phyloP scores from a whole-genome alignment of 495 filamentous ascomycete genomes.

The Aspergillus saccharolyticus region DNA sequence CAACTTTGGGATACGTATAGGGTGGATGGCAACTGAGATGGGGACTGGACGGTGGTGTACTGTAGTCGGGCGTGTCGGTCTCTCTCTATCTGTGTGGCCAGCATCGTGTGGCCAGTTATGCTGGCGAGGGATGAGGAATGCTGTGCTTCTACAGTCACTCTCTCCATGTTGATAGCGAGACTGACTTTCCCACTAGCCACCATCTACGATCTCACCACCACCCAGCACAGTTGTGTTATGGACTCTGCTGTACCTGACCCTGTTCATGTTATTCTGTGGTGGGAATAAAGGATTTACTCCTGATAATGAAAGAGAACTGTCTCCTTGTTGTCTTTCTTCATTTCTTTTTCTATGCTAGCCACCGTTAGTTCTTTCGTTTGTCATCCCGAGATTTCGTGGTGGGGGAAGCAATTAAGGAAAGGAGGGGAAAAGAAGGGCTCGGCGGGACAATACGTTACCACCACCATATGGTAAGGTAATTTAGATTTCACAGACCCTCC shows the following conservation, averaged over 20 bases:
- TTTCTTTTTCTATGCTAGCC: background rate
- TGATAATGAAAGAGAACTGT: background rate
- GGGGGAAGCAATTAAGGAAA: no score
- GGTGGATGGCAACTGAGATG: background rate
- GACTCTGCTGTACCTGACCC: background rate
- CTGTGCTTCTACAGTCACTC: background rate
- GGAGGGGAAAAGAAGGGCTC: background rate
- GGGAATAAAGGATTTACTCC: background rate
- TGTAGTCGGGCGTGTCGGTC: no score
- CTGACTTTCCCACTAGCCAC: background rate
- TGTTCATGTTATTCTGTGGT: background rate
- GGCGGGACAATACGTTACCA: slow-evolving; percentile 1
- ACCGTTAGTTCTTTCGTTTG: background rate
- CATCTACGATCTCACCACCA: background rate
- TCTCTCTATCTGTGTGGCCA: background rate
- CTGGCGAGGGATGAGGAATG: slow-evolving; percentile 22
- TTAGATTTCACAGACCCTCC: background rate
- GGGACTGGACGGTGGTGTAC: no score
- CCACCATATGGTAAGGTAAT: background rate
- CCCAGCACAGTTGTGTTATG: background rate
- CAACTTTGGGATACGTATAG: background rate
- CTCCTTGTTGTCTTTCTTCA: no score
- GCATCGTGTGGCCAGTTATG: slow-evolving; percentile 10
- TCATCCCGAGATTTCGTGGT: background rate
- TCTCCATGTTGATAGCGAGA: background rate